Base-by-base conservation (phyloP, 2,329 filamentous ascomycete genomes). In the Pezicula carpinea region DNA sequence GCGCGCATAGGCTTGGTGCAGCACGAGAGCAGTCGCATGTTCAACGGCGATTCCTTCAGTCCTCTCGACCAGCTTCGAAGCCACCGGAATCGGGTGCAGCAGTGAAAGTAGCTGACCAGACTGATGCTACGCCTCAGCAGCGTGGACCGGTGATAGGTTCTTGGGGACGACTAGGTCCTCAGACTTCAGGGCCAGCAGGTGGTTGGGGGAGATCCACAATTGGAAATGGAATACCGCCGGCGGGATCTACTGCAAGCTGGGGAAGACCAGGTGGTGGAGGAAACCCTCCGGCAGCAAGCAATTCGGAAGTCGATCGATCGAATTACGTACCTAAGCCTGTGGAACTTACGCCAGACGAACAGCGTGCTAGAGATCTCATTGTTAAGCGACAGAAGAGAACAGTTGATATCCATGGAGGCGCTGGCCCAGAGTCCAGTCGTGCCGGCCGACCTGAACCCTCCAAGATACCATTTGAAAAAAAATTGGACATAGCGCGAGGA, bases 21-120 rank as follows among this genome's bases (percentile, higher is more conserved):
- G 46, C 53, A 55, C 53, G 56, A 43, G 53, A 43, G 35, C 52
- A 57, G 49, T 59, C 58, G n/a, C 60, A 61, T 52, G 49, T 58
- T 44, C 56, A 61, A 50, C 56, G 62, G 14, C 57, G 62, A 48
- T 62, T 61, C 42, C 44, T 65, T 32, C 61, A 62, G 53, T 62
- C 59, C 7, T 61, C 61, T 31, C 54, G 54, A 22, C 43, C 58
- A 32, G 46, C 51, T 36, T 51, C 48, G 21, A 55, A 53, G 44
- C 57, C 59, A 31, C 54, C 58, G 19, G 52, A 42, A 22, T 53
- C 56, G 40, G 59, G 38, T 33, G 36, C 51, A 43, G 48, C 51
- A n/a, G 3, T 50, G 8, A 31, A 44, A 43, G 49, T 54, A 26
- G 34, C 14, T n/a, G 23, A 34, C 23, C 7, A 11, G 29, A 33